A percentile compares a stretch with the other conserved stretches of the same genome.
Evolutionary conservation across 345 rosid species (phyloP).

Genomic region (Melaleuca alternifolia): DNA sequence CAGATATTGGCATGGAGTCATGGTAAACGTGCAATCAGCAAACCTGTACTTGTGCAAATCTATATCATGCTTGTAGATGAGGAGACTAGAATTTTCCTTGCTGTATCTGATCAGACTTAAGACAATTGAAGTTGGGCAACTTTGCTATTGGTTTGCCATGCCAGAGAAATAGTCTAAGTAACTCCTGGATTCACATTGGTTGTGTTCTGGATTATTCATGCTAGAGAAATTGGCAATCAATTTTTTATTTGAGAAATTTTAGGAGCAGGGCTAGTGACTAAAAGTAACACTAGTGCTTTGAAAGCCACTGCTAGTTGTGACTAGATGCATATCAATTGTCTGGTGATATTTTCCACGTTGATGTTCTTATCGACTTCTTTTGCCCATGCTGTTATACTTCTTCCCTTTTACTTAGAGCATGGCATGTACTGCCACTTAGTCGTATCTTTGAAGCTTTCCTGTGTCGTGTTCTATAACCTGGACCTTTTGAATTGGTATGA

Average conservation of each 20-base stretch:
- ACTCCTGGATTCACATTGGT: not conserved
- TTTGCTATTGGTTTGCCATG: not conserved
- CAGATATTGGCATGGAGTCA: not conserved
- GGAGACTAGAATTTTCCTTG: not conserved
- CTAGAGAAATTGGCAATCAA: not conserved
- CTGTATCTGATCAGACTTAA: not conserved
- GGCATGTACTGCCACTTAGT: not conserved
- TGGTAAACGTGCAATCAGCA: not conserved
- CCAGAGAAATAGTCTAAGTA: not conserved
- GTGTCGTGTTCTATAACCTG: not conserved
- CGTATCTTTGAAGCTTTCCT: not conserved
- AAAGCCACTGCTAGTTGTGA: not conserved
- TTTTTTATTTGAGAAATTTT: not conserved
- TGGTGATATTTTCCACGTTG: not conserved
- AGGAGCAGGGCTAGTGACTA: not conserved
- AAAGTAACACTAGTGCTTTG: not conserved
- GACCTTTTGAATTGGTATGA: not conserved
- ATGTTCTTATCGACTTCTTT: not conserved
- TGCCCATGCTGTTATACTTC: not conserved
- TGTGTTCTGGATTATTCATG: not conserved
- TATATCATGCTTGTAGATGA: not conserved
- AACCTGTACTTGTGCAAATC: not conserved
- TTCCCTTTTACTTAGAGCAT: not conserved
- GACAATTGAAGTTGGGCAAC: not conserved
- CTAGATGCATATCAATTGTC: not conserved